Base-by-base conservation (phyloP, 2,329 filamentous ascomycete species). In the Aspergillus sp. region DNA sequence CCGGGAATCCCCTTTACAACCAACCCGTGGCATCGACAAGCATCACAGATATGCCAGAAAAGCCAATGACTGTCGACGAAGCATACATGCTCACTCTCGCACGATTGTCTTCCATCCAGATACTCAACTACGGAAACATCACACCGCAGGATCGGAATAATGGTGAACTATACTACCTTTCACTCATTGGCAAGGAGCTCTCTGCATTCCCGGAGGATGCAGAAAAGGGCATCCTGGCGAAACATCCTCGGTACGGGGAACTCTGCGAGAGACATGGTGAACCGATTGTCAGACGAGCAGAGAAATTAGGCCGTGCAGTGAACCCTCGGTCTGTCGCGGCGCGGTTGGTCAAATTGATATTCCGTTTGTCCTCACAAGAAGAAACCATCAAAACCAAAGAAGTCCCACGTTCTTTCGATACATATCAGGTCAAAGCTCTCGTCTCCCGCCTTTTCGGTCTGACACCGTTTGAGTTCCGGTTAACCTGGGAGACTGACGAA, bases 111-210 rank as follows among this genome's bases (percentile, higher is more conserved):
- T 71, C 73, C 1, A 77, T 97, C 7, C 78, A 77, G 46, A 76
- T 74, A 1, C 77, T 96, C 15, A 74, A 75, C 50, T 73, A 70
- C 55, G 69, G 83, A 53, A 71, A 74, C 13, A 83, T 97, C 56
- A 83, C 83, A 0, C 58, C 74, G 1, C 81, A 84, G 38, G 90
- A 97, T 64, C 82, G 91, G 15, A 77, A 82, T 46, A 93, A 97
- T 60, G 90, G 90, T 4, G 93, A 97, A 59, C 84, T 91, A 60
- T 98, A 95, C 66, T 98, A 98, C 65, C 80, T 97, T 9, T 88
- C 85, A 0, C 80, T 86, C 46, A 93, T 96, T 49, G 86, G 80
- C 9, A 83, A 83, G 53, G 87, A 93, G 62, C 74, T 96, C n/a
- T 69, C 67, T 20, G 65, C 62, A 5, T 63, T 52, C 2, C 59